Base-by-base conservation (phyloP, 2,329 filamentous ascomycete genomes). In the Knoxdaviesia capensis region DNA sequence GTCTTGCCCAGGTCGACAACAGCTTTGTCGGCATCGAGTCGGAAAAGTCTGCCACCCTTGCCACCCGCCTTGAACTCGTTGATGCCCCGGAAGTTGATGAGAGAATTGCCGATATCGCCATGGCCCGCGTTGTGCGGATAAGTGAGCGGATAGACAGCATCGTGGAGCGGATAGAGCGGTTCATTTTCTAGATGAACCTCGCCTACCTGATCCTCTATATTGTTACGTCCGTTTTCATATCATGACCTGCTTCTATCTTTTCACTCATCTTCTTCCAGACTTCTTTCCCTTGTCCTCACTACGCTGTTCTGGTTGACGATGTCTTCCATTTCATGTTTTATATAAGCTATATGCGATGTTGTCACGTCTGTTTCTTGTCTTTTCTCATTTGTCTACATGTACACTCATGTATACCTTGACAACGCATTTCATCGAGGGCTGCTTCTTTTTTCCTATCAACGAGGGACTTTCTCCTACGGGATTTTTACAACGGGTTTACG, bases 21-120 rank as follows among this genome's bases (percentile, higher is more conserved):
- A 56, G 69, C 47, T 67, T 71, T 38, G 68, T 67, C 39, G 69
- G 68, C 34, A 60, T 81, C 45, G 62, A 69, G 46, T 54, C 69
- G 1, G 76, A 80, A 50, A 87, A 87, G 65, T 20, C 20, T 20
- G 20, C 20, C 20, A 59, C 68, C 3, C 61, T 74, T 39, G 61
- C 71, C 9, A 20, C 20, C 20, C 66, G 71, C 40, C 74, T 71
- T 50, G 71, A 80, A 48, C 66, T 86, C n/a, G 61, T 81, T 31
- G 69, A 80, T 43, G 64, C 62, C 30, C 62, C 64, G 1, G 61
- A 69, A 45, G 20, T 20, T 20, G 66, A 70, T 42, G 66, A 68
- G 41, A 54, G 54, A 6, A 50, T 55, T 30, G 63, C 65, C 31
- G 54, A 54, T 6, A 48, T 65, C 20, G 62, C 66, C 35, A 61